Percentiles rank a stretch among this genome's conserved stretches.
Evolutionary conservation across 2,329 filamentous ascomycete genomes (phyloP).

Genomic region (Nakataea oryzae): DNA sequence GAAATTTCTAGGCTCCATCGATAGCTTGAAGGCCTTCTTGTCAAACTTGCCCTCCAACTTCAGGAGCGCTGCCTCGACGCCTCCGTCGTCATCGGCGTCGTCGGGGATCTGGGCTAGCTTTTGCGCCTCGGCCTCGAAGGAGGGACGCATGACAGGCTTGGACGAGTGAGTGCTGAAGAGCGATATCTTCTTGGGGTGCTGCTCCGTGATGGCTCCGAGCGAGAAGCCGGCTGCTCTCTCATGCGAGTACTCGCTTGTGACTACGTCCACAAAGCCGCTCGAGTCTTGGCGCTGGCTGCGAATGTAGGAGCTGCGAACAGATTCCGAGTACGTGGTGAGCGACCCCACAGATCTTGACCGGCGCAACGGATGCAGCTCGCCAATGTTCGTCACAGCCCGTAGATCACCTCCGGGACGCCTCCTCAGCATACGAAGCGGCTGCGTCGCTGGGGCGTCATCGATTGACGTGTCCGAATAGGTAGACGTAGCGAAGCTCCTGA

Average conservation of each 20-base stretch:
- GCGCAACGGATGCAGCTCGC: slow-evolving; percentile 41
- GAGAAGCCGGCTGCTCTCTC: slow-evolving; percentile 39
- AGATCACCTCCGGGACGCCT: slow-evolving; percentile 68
- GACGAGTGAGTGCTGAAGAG: slow-evolving; percentile 53
- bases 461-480: slow-evolving; percentile 42
- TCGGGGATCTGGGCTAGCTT: slow-evolving; percentile 83
- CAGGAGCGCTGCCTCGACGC: slow-evolving; percentile 81
- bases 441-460: slow-evolving; percentile 30
- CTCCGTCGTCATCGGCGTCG: slow-evolving; percentile 66
- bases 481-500: slow-evolving; percentile 52
- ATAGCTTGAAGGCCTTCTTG: slow-evolving; percentile 33
- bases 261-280: slow-evolving; percentile 32
- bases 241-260: slow-evolving; percentile 30
- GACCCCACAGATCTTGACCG: slow-evolving; percentile 50
- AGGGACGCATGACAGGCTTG: slow-evolving; percentile 54
- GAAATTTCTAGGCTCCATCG: slow-evolving; percentile 23
- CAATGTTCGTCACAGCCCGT: slow-evolving; percentile 54
- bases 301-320: slow-evolving; percentile 46
- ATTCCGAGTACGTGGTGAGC: slow-evolving; percentile 49
- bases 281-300: slow-evolving; percentile 28
- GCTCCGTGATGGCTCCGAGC: slow-evolving; percentile 45
- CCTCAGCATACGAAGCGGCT: slow-evolving; percentile 54
- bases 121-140: slow-evolving; percentile 81
- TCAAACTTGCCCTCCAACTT: slow-evolving; percentile 86
- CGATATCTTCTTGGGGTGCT: slow-evolving; percentile 35